Evolutionary conservation across 257 asterid genomes (phyloP), one percentile per base, ranked within the genome.

Genomic region (Apocynum venetum): DNA sequence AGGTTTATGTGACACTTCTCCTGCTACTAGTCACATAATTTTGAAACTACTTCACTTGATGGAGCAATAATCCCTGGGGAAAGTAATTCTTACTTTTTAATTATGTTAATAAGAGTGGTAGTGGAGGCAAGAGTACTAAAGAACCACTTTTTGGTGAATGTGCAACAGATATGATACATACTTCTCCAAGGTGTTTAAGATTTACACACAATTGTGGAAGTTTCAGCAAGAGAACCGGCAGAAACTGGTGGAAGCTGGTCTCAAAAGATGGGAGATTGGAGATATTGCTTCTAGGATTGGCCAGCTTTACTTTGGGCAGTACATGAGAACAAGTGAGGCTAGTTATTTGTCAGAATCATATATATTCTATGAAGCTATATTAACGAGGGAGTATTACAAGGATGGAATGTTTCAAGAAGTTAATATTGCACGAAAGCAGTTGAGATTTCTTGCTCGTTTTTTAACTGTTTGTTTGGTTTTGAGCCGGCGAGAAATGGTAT

Each of bases 231-330:
- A 95, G 89, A 95, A 93, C 79, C 88, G 98, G 74, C 97, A 95
- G 76, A 93, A 93, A 83, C 80, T 95, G 88, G 99, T 95, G 76
- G 99, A 95, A 78, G 93, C 91, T 69, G 99, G 99, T 73, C 74
- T 95, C 36, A 95, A 93, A 85, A 88, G 99, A 89, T 95, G 99
- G 99, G 99, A 95, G 92, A 95, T 95, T 78, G 99, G 99, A 78
- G 99, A 93, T 71, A 95, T 95, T 82, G 99, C 99, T 61, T 95
- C 99, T 67, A 85, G 99, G 64, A 95, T 95, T 80, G 99, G 97
- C 56, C 99, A 95, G 85, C 97, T 95, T 76, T 95, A 95, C 79
- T 95, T 95, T 76, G 99, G 99, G 38, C 99, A 95, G 87, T 95
- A 95, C 85, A 95, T 95, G 99, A 89, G 97, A 91, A 93, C 99